Evolutionary conservation across 768 basidiomycete genomes (phyloP).

Genomic region (Leucosporidium scottii): DNA sequence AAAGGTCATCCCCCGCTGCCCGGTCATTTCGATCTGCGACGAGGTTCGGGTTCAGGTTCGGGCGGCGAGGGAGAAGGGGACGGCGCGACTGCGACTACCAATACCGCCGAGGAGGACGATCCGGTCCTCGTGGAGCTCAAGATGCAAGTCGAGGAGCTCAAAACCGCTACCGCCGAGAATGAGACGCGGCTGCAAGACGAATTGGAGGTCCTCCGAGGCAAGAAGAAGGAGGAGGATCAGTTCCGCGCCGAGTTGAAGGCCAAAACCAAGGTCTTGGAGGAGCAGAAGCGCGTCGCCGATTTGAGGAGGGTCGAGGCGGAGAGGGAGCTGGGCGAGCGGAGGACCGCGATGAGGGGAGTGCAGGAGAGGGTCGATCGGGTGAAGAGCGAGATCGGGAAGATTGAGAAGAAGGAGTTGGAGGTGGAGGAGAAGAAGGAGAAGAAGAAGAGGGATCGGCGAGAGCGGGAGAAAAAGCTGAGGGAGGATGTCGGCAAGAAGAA

Average conservation of each 20-base stretch:
- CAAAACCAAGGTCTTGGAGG: conserved; percentile 79
- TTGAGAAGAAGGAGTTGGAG: conserved; percentile 36
- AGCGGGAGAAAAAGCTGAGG: conserved; percentile 56
- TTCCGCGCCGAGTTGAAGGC: conserved; percentile 68
- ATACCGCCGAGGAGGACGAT: background rate
- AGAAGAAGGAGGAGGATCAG: conserved; percentile 75
- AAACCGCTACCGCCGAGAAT: conserved; percentile 53
- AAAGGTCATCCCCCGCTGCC: too few species aligned
- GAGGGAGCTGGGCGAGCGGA: conserved; percentile 62
- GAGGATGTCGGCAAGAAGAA: conserved; percentile 55
- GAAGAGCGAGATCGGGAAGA: conserved; percentile 46
- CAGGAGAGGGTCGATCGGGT: conserved; percentile 39
- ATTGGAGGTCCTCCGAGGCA: conserved; percentile 62
- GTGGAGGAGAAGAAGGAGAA: conserved; percentile 34
- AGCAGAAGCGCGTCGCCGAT: conserved; percentile 76
- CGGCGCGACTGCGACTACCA: background rate
- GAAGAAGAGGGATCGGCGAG: conserved; percentile 47
- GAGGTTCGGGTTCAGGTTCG: background rate
- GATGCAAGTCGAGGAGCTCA: conserved; percentile 59
- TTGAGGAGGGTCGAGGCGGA: conserved; percentile 73
- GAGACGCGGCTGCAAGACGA: conserved; percentile 63
- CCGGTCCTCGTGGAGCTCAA: conserved; percentile 60
- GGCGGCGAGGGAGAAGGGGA: background rate
- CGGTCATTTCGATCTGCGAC: too few species aligned
- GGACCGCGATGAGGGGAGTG: conserved; percentile 46